Evolutionary conservation across 768 basidiomycete genomes (phyloP).

Genomic region (Solioccasus polychromus): DNA sequence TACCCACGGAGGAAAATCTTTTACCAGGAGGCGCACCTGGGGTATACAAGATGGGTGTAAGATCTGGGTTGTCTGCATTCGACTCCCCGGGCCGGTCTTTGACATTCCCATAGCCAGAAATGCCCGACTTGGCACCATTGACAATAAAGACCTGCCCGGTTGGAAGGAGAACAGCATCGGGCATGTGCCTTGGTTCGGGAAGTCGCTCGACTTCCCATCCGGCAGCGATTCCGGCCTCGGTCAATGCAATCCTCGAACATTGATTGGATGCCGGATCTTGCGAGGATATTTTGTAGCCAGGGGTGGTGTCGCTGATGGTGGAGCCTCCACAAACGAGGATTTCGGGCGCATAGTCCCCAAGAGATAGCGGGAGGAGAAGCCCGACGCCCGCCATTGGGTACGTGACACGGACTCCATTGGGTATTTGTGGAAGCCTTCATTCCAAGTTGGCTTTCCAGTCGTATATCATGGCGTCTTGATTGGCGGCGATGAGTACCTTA

Average conservation of each 20-base stretch:
- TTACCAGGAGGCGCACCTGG: constrained; percentile 49
- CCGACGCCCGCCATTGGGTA: constrained; percentile 81
- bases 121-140: constrained; percentile 72
- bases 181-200: constrained; percentile 73
- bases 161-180: constrained; percentile 78
- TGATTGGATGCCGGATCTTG: constrained; percentile 71
- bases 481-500: constrained; percentile 72
- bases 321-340: constrained; percentile 80
- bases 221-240: constrained; percentile 55
- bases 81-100: constrained; percentile 64
- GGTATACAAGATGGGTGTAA: constrained; percentile 69
- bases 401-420: constrained; percentile 76
- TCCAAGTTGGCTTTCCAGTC: constrained; percentile 68
- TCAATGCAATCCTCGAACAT: constrained; percentile 68
- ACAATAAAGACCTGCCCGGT: constrained; percentile 71
- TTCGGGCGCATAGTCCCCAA: constrained; percentile 64
- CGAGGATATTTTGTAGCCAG: constrained; percentile 64
- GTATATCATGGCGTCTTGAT: constrained; percentile 76
- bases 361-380: constrained; percentile 67
- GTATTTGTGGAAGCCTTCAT: constrained; percentile 59
- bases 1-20: constrained; percentile 56
- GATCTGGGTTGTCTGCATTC: constrained; percentile 72
- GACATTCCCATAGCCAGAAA: constrained; percentile 79
- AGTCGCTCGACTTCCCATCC: constrained; percentile 79
- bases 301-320: constrained; percentile 53